Evolutionary conservation across 192 early-diverging fungal genomes (phyloP).

Genomic region (Umbelopsis sp.): DNA sequence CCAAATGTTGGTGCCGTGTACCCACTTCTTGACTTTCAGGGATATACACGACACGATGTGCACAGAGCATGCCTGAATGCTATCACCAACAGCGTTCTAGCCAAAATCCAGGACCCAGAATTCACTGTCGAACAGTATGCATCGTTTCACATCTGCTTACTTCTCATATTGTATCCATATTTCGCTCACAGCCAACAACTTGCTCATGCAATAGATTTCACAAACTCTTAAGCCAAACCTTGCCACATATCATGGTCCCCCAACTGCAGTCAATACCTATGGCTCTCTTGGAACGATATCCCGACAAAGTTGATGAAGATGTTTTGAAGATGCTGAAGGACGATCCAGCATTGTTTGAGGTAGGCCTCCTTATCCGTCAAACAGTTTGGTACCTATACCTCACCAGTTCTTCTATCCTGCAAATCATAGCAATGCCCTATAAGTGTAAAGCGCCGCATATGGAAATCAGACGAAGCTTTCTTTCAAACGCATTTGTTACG

Average conservation of each 20-base stretch:
- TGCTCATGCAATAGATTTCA: conserved; percentile 35
- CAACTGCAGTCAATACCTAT: conserved; percentile 54
- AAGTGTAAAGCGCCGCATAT: conserved; percentile 43
- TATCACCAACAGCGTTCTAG: conserved; percentile 45
- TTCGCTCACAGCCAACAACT: neutral
- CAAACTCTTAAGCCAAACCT: conserved; percentile 41
- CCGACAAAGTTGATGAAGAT: conserved; percentile 39
- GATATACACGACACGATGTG: conserved; percentile 45
- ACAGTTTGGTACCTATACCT: neutral
- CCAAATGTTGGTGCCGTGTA: conserved; percentile 46
- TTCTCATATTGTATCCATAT: neutral
- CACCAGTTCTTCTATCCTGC: neutral
- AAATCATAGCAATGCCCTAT: conserved; percentile 38
- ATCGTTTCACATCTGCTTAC: neutral
- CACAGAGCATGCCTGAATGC: conserved; percentile 51
- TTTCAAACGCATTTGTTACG: conserved; percentile 37
- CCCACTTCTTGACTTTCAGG: conserved; percentile 52
- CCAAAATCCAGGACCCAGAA: conserved; percentile 32
- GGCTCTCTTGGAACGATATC: conserved; percentile 48
- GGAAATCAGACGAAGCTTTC: conserved; percentile 42
- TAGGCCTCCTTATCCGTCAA: neutral
- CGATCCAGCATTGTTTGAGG: conserved; percentile 32
- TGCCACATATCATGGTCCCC: conserved; percentile 49
- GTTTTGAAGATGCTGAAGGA: conserved; percentile 28
- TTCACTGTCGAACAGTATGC: conserved; percentile 29